phyloP scores from a whole-genome alignment of 2,329 filamentous ascomycete genomes.

The Alternaria viburni region DNA sequence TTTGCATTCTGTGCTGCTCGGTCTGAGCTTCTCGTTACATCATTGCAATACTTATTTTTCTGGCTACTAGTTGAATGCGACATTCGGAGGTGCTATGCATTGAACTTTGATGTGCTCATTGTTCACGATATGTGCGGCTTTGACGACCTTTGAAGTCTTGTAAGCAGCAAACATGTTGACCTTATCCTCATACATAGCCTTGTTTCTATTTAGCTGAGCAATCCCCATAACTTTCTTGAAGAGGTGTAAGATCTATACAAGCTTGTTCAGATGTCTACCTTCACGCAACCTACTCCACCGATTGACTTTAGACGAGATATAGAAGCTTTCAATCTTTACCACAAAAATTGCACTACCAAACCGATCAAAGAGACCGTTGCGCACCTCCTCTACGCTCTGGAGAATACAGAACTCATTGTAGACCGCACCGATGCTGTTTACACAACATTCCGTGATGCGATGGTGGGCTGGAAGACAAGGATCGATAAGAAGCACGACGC shows the following conservation, averaged over 20 bases:
- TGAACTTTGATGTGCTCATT: not conserved
- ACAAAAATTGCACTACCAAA: not conserved
- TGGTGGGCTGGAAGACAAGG: not conserved
- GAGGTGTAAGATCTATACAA: not conserved
- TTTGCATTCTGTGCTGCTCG: not conserved
- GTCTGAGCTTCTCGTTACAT: not conserved
- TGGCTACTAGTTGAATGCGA: not conserved
- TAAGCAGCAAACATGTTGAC: not conserved
- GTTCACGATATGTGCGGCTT: not conserved
- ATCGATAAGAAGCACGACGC: not conserved
- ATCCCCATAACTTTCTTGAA: not conserved
- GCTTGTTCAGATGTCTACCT: not conserved
- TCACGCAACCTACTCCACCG: not conserved
- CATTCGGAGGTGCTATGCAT: rapidly evolving
- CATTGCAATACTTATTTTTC: rapidly evolving
- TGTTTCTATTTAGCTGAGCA: not conserved
- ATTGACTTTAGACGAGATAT: not conserved
- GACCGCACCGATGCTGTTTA: not conserved
- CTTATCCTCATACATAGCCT: not conserved
- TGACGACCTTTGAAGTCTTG: not conserved
- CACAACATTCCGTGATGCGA: not conserved
- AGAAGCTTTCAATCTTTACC: not conserved
- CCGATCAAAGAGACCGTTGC: not conserved
- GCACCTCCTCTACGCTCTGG: not conserved
- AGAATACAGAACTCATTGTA: not conserved